Evolutionary conservation across 2,329 filamentous ascomycete genomes (phyloP).

Genomic region (Ustulina deusta): DNA sequence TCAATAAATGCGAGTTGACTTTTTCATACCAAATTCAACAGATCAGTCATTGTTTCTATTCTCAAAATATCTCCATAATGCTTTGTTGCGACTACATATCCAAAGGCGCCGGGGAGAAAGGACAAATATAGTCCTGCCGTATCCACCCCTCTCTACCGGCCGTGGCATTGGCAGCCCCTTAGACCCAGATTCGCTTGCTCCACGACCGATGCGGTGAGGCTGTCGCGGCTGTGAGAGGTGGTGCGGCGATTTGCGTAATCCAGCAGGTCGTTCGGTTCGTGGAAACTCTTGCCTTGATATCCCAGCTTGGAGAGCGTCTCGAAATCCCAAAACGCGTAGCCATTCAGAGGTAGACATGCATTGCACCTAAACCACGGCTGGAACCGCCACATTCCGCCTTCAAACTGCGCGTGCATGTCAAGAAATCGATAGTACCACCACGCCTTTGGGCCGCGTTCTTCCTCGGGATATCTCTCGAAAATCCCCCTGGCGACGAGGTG

Average conservation of each 20-base stretch:
- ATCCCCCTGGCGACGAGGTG: neutral
- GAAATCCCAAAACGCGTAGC: neutral
- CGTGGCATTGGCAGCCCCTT: no score
- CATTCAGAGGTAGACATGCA: neutral
- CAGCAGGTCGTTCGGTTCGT: neutral
- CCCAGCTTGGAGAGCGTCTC: neutral
- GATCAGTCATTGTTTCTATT: neutral
- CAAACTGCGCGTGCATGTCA: neutral
- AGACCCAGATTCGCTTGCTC: no score
- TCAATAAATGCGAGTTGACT: neutral
- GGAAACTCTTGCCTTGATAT: neutral
- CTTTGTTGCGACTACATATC: neutral
- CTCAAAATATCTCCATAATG: neutral
- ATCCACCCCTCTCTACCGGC: no score
- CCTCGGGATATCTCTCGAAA: slow-evolving; percentile 5
- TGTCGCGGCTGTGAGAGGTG: neutral
- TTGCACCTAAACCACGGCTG: neutral
- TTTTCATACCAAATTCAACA: neutral
- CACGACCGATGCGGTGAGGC: no score
- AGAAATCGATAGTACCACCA: slow-evolving; percentile 5
- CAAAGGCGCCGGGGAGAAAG: no score
- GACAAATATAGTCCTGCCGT: no score
- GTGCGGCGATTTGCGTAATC: neutral
- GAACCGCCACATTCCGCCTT: neutral
- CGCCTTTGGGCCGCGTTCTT: slow-evolving; percentile 1